Percentiles rank a stretch among this genome's conserved stretches.
Evolutionary conservation across 108 stramenopile species (phyloP).

Genomic region (Fragilaria crotonensis): DNA sequence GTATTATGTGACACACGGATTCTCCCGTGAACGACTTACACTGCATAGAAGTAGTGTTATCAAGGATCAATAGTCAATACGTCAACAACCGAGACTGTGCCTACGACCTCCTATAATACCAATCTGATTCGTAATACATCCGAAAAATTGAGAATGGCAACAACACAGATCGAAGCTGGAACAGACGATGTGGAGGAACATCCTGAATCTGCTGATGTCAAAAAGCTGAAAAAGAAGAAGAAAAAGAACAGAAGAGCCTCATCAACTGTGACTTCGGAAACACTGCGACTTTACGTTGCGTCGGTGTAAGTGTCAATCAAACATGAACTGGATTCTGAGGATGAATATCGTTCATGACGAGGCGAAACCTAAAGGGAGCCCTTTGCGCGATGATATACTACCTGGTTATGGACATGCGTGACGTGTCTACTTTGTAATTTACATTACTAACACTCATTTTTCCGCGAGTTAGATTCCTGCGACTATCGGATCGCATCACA

Average conservation of each 20-base stretch:
- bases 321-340: not conserved
- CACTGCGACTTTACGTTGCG: constrained; percentile 18
- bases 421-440: not conserved
- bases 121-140: too few species aligned
- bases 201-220: too few species aligned
- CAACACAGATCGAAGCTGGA: too few species aligned
- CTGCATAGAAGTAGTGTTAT: too few species aligned
- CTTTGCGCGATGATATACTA: not conserved
- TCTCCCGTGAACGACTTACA: too few species aligned
- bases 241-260: not conserved
- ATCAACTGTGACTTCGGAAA: constrained; percentile 4
- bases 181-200: too few species aligned
- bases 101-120: too few species aligned
- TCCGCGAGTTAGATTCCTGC: constrained; percentile 6
- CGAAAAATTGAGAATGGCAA: too few species aligned
- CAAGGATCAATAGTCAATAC: too few species aligned
- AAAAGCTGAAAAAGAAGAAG: too few species aligned
- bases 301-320: constrained; percentile 16
- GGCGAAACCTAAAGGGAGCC: not conserved
- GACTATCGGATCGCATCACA: constrained; percentile 31
- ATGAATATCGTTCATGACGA: not conserved
- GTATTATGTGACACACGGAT: too few species aligned
- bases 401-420: not conserved
- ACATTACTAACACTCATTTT: not conserved
- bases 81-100: too few species aligned